A percentile compares a stretch with the other conserved stretches of the same genome.
Evolutionary conservation across 2,329 filamentous ascomycete species (phyloP).

Genomic region (Ascocoryne sarcoides): DNA sequence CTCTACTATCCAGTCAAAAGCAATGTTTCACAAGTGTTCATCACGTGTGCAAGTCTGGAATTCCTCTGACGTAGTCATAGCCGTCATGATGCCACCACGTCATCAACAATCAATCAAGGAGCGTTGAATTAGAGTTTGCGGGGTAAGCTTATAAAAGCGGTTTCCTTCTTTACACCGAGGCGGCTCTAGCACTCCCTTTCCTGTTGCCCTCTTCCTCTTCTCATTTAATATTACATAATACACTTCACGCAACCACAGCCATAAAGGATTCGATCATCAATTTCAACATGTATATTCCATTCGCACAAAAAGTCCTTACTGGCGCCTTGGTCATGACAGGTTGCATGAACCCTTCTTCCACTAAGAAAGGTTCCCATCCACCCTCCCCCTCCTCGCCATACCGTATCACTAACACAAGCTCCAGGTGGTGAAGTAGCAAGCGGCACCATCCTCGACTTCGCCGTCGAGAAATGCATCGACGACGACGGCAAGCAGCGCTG

Average conservation of each 20-base stretch:
- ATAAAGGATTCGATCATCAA: neutral
- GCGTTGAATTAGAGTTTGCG: too few relatives aligned
- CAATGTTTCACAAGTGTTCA: too few relatives aligned
- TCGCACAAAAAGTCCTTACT: conserved; percentile 17
- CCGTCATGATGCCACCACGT: too few relatives aligned
- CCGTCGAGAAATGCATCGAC: conserved; percentile 35
- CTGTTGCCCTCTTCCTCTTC: neutral
- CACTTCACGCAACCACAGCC: neutral
- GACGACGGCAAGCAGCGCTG: conserved; percentile 28
- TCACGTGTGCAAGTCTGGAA: too few relatives aligned
- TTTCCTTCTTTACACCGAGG: too few relatives aligned
- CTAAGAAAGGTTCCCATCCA: conserved; percentile 12
- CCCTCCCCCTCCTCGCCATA: neutral
- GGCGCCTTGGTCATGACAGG: conserved; percentile 18
- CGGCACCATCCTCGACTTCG: conserved; percentile 35
- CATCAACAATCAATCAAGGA: too few relatives aligned
- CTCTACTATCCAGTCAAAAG: too few relatives aligned
- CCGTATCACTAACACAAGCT: conserved; percentile 2
- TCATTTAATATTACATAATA: neutral
- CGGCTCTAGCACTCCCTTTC: neutral
- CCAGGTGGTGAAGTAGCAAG: conserved; percentile 24
- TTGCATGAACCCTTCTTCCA: conserved; percentile 5
- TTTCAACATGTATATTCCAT: conserved; percentile 22
- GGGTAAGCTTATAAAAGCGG: too few relatives aligned
- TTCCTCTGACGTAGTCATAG: too few relatives aligned